phyloP scores from a whole-genome alignment of 768 basidiomycete species.

The Mycena crocata region DNA sequence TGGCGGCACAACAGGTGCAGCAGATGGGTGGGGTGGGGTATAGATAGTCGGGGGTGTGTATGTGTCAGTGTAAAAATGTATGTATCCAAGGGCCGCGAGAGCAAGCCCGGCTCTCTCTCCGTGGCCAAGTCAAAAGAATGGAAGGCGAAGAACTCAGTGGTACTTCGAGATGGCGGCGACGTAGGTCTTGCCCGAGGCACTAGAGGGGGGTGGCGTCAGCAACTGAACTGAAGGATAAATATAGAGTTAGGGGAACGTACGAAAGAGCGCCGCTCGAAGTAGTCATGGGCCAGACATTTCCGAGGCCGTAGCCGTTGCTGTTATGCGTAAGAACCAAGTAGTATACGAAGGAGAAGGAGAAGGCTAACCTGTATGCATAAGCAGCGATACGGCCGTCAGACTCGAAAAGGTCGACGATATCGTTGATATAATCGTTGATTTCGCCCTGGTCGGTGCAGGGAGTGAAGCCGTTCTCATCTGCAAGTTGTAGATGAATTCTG shows the following conservation, averaged over 20 bases:
- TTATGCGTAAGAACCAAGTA: neutral
- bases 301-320: slow-evolving; percentile 58
- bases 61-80: slow-evolving; percentile 1
- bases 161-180: slow-evolving; percentile 32
- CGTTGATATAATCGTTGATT: slow-evolving; percentile 56
- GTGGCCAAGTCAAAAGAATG: neutral
- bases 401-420: slow-evolving; percentile 54
- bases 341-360: too few relatives aligned
- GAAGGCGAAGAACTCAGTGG: slow-evolving; percentile 22
- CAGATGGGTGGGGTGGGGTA: too few relatives aligned
- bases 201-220: slow-evolving; percentile 6
- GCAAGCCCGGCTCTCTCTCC: slow-evolving; percentile 6
- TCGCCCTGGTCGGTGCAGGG: slow-evolving; percentile 58
- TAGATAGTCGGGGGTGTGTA: too few relatives aligned
- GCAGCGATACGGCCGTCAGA: slow-evolving; percentile 50
- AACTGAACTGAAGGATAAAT: neutral
- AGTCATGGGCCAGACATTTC: slow-evolving; percentile 59
- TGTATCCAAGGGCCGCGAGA: slow-evolving; percentile 18
- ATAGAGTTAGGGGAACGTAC: slow-evolving; percentile 19
- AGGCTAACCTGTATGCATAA: slow-evolving; percentile 51
- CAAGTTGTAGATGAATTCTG: neutral
- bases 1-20: too few relatives aligned
- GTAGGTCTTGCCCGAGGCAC: slow-evolving; percentile 30
- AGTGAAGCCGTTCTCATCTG: slow-evolving; percentile 52
- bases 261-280: slow-evolving; percentile 14